Conservation (phyloP, 2,329 filamentous ascomycete species). For the Talaromyces sp. region DNA sequence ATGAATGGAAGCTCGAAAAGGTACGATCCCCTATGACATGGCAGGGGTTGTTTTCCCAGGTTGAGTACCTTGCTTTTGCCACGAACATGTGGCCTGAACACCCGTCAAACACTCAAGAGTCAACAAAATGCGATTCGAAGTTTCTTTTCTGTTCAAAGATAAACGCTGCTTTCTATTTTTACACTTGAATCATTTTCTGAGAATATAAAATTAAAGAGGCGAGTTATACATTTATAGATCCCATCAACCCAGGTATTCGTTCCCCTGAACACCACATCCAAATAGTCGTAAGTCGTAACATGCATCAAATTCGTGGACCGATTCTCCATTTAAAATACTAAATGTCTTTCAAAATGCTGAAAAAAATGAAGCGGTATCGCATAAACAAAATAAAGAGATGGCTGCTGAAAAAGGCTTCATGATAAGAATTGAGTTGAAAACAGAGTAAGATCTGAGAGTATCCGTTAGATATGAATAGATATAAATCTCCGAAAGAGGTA, state of each 20-base stretch:
- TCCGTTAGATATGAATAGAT: neutral
- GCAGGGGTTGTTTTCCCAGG: neutral
- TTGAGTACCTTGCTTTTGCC: neutral
- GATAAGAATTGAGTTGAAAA: conserved; percentile 2
- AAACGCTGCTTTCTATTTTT: neutral
- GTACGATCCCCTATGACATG: too few species aligned
- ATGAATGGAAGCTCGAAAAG: neutral
- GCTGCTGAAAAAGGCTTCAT: neutral
- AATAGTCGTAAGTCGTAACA: conserved; percentile 8
- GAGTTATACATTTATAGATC: neutral
- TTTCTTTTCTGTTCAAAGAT: too few species aligned
- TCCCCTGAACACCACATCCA: neutral
- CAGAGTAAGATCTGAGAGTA: neutral
- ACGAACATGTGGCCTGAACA: neutral
- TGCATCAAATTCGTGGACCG: neutral
- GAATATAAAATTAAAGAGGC: too few species aligned
- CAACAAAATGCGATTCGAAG: neutral
- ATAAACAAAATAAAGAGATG: neutral
- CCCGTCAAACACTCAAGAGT: neutral
- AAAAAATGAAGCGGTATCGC: neutral
- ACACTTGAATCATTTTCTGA: neutral
- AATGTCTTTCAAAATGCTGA: neutral
- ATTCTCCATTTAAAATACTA: neutral
- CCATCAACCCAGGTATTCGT: neutral
- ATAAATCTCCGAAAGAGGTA: neutral